Evolutionary conservation across 805 yeast species (phyloP).

Genomic region (Yamadazyma phyllophila): DNA sequence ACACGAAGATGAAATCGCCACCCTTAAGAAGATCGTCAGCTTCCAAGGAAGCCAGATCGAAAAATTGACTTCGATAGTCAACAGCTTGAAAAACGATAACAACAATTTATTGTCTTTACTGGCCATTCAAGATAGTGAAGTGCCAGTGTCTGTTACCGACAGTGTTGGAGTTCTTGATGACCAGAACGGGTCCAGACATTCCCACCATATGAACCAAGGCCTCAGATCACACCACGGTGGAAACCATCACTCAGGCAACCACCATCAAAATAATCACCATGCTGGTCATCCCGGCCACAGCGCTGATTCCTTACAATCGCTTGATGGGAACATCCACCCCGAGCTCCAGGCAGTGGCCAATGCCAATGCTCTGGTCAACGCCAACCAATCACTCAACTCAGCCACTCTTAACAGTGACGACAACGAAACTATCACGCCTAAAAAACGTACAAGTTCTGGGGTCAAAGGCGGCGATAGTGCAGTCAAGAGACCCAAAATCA

Average conservation of each 20-base stretch:
- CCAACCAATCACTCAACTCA: conserved; percentile 1
- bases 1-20: conserved; percentile 31
- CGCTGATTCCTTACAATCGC: background rate
- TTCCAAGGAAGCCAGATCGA: conserved; percentile 39
- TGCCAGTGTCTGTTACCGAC: background rate
- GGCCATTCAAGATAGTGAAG: conserved; percentile 13
- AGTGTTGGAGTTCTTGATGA: conserved; percentile 1
- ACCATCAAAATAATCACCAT: background rate
- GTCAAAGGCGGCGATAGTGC: background rate
- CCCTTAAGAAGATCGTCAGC: conserved; percentile 35
- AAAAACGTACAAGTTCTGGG: background rate
- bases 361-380: background rate
- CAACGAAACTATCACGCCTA: background rate
- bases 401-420: conserved; percentile 10
- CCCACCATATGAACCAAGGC: background rate
- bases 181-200: background rate
- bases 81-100: conserved; percentile 27
- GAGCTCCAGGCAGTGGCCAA: conserved; percentile 26
- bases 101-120: conserved; percentile 24
- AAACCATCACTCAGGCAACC: background rate
- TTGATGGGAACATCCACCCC: conserved; percentile 41
- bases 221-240: too few species aligned
- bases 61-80: conserved; percentile 32
- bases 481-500: conserved; percentile 34
- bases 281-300: background rate